Base-by-base conservation (phyloP, 495 filamentous ascomycete species). In the Eremomyces bilateralis region DNA sequence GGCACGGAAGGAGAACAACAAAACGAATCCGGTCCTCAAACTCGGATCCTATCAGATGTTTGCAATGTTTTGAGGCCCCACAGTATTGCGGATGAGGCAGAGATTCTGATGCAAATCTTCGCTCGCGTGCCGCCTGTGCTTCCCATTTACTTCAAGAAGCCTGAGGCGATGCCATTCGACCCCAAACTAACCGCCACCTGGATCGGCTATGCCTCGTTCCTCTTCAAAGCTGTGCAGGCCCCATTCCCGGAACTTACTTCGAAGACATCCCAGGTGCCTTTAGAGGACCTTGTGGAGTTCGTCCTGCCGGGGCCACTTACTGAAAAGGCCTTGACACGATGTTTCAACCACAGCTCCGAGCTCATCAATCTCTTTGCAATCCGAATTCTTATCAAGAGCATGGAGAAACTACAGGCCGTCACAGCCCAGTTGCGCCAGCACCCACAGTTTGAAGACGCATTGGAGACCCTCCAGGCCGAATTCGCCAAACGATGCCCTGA, bases 171-270 rank as follows among this genome's bases (percentile, higher is more conserved):
- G 51, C 64, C 71, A 3, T 79, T 90, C 33, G 90, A 94, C 18
- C 84, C 88, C 0, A 95, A 93, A 46, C 61, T 83, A 6, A 81
- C 81, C 1, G 64, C 80, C 0, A 85, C 84, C 3, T 99, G 88
- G 88, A 74, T 95, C 43, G 83, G 84, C 15, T 93, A 84, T 48
- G 82, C 79, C 2, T 65, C 80, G 0, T 79, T 95, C 35, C 54
- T 99, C 3, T 84, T 88, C 50, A 76, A 75, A 16, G 63, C 65
- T 1, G 65, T 94, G 4, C 63, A 74, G 35, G 57, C 75, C 13
- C 84, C 84, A 20, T 81, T 83, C 1, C 76, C 82, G 5, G 64
- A 67, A 10, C n/a, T n/a, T n/a, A n/a, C n/a, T n/a, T n/a, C n/a
- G n/a, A n/a, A n/a, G n/a, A n/a, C n/a, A n/a, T 70, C 71, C 11